phyloP scores from a whole-genome alignment of 495 filamentous ascomycete genomes.

The Aspergillus kassunensis region DNA sequence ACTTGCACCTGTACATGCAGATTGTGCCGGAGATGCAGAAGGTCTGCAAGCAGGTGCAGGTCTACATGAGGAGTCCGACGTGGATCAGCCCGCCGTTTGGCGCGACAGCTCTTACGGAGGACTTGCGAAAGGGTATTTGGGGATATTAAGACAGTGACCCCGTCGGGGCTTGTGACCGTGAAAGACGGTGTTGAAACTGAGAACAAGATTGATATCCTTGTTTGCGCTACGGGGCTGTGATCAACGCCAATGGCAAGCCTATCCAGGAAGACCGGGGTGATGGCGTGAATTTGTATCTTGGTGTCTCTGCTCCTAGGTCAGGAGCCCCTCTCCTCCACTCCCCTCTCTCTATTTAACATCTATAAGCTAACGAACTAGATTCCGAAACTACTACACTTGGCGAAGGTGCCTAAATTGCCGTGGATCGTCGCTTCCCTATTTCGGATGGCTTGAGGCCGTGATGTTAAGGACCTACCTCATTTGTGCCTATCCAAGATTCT shows the following conservation, averaged over 20 bases:
- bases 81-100: conserved; percentile 35
- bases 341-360: neutral
- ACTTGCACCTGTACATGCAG: too few relatives aligned
- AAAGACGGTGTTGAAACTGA: neutral
- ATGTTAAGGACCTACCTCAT: too few relatives aligned
- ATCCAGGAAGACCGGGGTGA: neutral
- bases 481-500: too few relatives aligned
- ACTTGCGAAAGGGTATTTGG: neutral
- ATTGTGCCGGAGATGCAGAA: conserved; percentile 30
- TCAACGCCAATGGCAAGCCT: neutral
- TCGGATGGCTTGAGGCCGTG: too few relatives aligned
- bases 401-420: neutral
- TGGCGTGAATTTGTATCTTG: neutral
- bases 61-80: conserved; percentile 52
- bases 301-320: neutral
- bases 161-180: neutral
- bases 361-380: neutral
- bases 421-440: too few relatives aligned
- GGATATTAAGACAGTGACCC: neutral
- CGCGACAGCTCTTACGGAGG: neutral
- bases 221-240: neutral
- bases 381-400: neutral
- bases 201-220: neutral
- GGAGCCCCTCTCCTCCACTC: too few relatives aligned
- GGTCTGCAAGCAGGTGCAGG: conserved; percentile 46